A percentile compares a stretch with the other conserved stretches of the same genome.
These are phyloP conservation scores for Harringtonia lauricola DNA, from an alignment of 2,329 filamentous ascomycete species.

Conservation along the genomic window DNA sequence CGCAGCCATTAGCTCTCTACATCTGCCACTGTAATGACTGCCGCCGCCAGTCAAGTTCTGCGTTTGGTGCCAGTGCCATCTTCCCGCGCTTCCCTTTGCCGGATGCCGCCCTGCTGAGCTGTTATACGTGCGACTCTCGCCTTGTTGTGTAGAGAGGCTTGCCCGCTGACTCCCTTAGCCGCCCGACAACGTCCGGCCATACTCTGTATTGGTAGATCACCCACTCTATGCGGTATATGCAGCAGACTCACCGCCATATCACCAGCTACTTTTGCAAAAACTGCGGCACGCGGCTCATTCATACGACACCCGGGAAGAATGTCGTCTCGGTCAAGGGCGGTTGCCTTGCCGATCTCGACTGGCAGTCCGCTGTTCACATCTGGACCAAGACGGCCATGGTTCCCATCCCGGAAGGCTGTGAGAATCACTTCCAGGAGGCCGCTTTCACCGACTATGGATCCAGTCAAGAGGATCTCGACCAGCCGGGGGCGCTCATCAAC, in stretches of 20 bases:
- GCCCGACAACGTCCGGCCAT: slow-evolving; percentile 44
- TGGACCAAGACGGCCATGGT: slow-evolving; percentile 59
- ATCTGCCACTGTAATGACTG: slow-evolving; percentile 15
- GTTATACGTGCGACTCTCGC: slow-evolving; percentile 36
- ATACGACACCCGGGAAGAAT: slow-evolving; percentile 45
- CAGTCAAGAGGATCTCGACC: slow-evolving; percentile 35
- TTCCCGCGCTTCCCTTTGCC: slow-evolving; percentile 56
- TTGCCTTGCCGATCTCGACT: slow-evolving; percentile 52
- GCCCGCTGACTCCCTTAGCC: no score
- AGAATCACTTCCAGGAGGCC: slow-evolving; percentile 44
- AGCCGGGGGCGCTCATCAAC: slow-evolving; percentile 20
- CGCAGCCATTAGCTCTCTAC: slow-evolving; percentile 13
- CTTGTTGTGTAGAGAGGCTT: no score
- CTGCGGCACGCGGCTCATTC: slow-evolving; percentile 56
- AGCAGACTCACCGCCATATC: not conserved
- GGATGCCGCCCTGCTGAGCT: slow-evolving; percentile 33
- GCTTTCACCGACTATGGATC: slow-evolving; percentile 29
- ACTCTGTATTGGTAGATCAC: slow-evolving; percentile 42
- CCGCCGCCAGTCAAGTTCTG: slow-evolving; percentile 18
- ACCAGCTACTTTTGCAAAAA: slow-evolving; percentile 52
- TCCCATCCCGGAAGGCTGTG: slow-evolving; percentile 54
- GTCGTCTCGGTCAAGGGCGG: slow-evolving; percentile 57
- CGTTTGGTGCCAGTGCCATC: slow-evolving; percentile 59
- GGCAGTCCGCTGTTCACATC: slow-evolving; percentile 51
- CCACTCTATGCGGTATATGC: not conserved